These are phyloP conservation scores for Solanum tarijense DNA, from an alignment of 257 asterid species.

Conservation along the genomic window DNA sequence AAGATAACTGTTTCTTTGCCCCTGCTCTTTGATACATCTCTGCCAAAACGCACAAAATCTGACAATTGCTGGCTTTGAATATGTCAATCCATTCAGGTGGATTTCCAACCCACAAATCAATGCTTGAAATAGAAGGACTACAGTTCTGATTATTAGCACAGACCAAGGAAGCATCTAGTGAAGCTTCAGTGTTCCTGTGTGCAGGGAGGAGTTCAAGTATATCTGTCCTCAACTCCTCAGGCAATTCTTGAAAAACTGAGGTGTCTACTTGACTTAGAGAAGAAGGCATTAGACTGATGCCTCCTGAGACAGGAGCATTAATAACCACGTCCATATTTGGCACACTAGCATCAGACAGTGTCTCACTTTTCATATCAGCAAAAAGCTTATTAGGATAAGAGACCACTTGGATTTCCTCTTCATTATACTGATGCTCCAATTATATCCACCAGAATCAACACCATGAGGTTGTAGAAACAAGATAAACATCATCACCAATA, in stretches of 20 bases:
- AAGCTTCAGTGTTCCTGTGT: conserved; percentile 38
- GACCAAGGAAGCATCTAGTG: conserved; percentile 25
- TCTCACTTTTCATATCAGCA: conserved; percentile 16
- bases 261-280: conserved; percentile 88
- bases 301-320: conserved; percentile 21
- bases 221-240: conserved; percentile 74
- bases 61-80: conserved; percentile 40
- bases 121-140: conserved; percentile 14
- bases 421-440: background rate
- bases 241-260: conserved; percentile 68
- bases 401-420: conserved; percentile 2
- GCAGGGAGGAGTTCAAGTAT: conserved; percentile 62
- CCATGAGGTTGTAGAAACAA: background rate
- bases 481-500: background rate
- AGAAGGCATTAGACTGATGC: conserved; percentile 49
- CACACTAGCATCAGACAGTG: conserved; percentile 9
- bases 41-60: conserved; percentile 36
- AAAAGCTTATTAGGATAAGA: conserved; percentile 6
- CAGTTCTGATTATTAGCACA: conserved; percentile 19
- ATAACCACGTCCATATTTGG: background rate
- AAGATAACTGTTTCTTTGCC: conserved; percentile 41
- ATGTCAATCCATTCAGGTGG: conserved; percentile 82
- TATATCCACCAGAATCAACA: background rate
- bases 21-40: conserved; percentile 30
- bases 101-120: conserved; percentile 63